Base-by-base conservation (phyloP, 331 rosid species). In the Malus hybrid region DNA sequence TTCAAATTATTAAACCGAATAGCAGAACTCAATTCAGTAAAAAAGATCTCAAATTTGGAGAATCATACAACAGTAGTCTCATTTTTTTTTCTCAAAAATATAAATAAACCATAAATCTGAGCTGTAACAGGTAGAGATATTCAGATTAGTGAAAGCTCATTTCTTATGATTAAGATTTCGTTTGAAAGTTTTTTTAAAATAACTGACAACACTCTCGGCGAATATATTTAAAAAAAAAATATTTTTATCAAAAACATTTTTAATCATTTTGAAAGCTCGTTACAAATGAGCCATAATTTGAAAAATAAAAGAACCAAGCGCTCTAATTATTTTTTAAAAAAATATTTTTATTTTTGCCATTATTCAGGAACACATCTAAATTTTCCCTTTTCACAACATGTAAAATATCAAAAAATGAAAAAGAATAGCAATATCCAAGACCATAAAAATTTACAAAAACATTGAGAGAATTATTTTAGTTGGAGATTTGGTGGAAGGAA, bases 401-500 rank as follows among this genome's bases (percentile, higher is more conserved):
- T 50, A 15, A 50, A 32, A 31, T 2, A 70, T 10, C 29, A 44
- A 65, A 15, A 65, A 20, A 32, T 13, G 0, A 4, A 52, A 22
- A 24, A 44, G 7, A 50, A 15, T 6, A 16, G 11, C 15, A 1
- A 29, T 69, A 29, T 69, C 33, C 69, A 62, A 71, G 64, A 7
- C 7, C 5, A 20, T 36, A 24, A 50, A 46, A 44, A 31, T 8
- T 54, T 15, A n/a, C 27, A 63, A 5, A 39, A 39, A 39, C 46
- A 39, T 39, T 9, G 2, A 18, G 36, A 68, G 20, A 59, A 8
- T 33, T 11, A 7, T 10, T 5, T 5, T 2, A 14, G 7, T 20
- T 7, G 28, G 73, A 62, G 67, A 83, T 33, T 27, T 71, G 65
- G 63, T 31, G 3, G 72, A 72, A 67, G 71, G 74, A 72, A 67